Base-by-base conservation (phyloP, 2,329 filamentous ascomycete genomes). In the Elsinoe australis region DNA sequence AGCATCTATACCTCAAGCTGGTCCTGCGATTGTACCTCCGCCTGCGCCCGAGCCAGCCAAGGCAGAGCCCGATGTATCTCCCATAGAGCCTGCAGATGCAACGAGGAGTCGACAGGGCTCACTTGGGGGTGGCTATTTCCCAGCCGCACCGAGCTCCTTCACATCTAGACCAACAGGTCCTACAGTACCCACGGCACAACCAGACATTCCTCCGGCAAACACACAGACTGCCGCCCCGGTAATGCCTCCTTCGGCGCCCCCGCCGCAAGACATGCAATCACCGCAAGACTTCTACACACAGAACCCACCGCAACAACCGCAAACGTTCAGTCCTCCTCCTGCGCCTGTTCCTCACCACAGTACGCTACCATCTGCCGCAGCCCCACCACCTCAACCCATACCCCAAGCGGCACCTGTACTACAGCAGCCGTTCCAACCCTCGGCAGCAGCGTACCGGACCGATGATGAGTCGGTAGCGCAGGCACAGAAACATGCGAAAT, bases 401-500 rank as follows among this genome's bases (percentile, higher is more conserved):
- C 51, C 57, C 5, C 46, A 47, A 22, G 49, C 44, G 22, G 52
- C 51, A 18, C 51, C 36, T 38, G 12, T 52, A 51, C 28, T 50
- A 1, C 26, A 24, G 2, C 39, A 18, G 21, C n/a, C 26, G 21
- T 32, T 19, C 21, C 39, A 31, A 14, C n/a, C 39, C 4, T 35
- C 47, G n/a, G 22, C 49, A n/a, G 58, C 60, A 4, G 58, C 61
- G 1, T 70, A 83, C 47, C 70, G 67, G 3, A 71, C 67, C 8
- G 87, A 95, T 54, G 83, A 88, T 54, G 70, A 74, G 51, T 73
- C 83, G 0, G 83, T 95, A 28, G 71, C 79, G 28, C 77, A 82
- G 57, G 90, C 92, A 3, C 88, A 95, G 64, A 98, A 96, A 63
- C 92, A 96, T 68, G 89, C 90, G 2, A 88, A 87, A 59, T 98